Evolutionary conservation across 2,329 filamentous ascomycete species (phyloP).

Genomic region (Alternaria sp.): DNA sequence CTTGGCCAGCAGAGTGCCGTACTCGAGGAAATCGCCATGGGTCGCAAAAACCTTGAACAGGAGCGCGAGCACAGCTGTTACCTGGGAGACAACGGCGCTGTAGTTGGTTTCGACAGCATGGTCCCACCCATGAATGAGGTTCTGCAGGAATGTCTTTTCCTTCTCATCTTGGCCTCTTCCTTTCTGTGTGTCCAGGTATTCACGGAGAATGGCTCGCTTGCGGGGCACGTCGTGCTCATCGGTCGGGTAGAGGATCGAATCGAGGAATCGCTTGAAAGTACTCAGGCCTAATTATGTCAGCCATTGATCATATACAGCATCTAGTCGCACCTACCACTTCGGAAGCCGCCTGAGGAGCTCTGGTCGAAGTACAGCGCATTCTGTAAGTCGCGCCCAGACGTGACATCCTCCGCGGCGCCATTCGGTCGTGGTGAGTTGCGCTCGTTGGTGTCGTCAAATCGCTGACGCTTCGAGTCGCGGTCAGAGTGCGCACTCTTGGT

Average conservation of each 20-base stretch:
- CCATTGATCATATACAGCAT: background rate
- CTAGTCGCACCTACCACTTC: conserved; percentile 30
- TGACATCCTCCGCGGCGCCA: conserved; percentile 37
- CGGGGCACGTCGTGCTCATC: conserved; percentile 55
- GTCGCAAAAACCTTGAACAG: conserved; percentile 79
- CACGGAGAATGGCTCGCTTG: conserved; percentile 66
- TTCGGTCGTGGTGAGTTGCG: conserved; percentile 30
- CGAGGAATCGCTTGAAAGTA: conserved; percentile 74
- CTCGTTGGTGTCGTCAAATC: conserved; percentile 33
- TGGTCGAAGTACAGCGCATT: conserved; percentile 47
- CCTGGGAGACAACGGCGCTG: conserved; percentile 79
- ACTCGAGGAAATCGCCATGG: conserved; percentile 73
- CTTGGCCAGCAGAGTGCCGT: conserved; percentile 79
- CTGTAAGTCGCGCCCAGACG: conserved; percentile 44
- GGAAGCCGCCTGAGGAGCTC: conserved; percentile 35
- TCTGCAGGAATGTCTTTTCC: conserved; percentile 70
- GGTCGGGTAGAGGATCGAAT: conserved; percentile 63
- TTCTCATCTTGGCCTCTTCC: conserved; percentile 59
- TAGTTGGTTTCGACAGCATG: conserved; percentile 81
- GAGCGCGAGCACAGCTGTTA: conserved; percentile 80
- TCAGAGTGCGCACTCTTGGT: conserved; percentile 22
- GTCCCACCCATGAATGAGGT: conserved; percentile 87
- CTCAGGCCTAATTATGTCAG: conserved; percentile 61
- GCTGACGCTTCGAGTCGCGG: conserved; percentile 42
- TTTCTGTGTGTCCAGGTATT: conserved; percentile 70